Conservation (phyloP, 768 basidiomycete species). For the Rhodosporidiobolus odoratus region DNA sequence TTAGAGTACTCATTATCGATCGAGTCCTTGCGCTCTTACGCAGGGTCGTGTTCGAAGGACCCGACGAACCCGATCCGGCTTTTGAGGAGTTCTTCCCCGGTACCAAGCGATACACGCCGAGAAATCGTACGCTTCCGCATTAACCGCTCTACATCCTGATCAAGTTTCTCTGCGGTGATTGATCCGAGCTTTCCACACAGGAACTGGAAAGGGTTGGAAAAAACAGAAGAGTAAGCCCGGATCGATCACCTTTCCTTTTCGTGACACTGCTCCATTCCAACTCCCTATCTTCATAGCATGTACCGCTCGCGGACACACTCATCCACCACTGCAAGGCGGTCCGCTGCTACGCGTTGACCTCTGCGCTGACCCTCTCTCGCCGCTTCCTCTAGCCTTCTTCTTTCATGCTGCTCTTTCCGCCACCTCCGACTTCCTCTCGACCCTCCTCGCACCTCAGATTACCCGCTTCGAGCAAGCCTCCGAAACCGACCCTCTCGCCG, state of each 20-base stretch:
- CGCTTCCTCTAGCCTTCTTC: constrained; percentile 14
- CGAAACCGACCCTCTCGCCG: constrained; percentile 18
- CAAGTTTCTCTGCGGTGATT: too few species aligned
- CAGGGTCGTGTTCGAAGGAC: constrained; percentile 27
- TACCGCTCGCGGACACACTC: neutral
- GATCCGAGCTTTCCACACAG: neutral
- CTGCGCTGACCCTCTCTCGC: neutral
- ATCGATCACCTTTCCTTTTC: neutral
- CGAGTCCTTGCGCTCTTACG: too few species aligned
- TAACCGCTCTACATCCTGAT: too few species aligned
- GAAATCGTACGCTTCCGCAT: constrained; percentile 10
- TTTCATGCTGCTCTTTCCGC: constrained; percentile 4
- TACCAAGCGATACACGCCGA: constrained; percentile 26
- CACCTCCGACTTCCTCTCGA: constrained; percentile 10
- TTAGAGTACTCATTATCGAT: too few species aligned
- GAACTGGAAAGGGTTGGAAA: constrained; percentile 12
- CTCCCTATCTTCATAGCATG: too few species aligned
- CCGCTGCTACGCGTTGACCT: neutral
- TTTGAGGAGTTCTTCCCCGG: constrained; percentile 23
- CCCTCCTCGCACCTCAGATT: constrained; percentile 11
- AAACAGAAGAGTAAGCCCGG: neutral
- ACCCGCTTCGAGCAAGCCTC: constrained; percentile 1
- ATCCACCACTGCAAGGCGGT: too few species aligned
- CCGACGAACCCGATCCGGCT: constrained; percentile 28
- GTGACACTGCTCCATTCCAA: neutral